Percentiles rank a stretch among this genome's conserved stretches.
Conservation (phyloP, 345 rosid species). For the Citrus inodora region DNA sequence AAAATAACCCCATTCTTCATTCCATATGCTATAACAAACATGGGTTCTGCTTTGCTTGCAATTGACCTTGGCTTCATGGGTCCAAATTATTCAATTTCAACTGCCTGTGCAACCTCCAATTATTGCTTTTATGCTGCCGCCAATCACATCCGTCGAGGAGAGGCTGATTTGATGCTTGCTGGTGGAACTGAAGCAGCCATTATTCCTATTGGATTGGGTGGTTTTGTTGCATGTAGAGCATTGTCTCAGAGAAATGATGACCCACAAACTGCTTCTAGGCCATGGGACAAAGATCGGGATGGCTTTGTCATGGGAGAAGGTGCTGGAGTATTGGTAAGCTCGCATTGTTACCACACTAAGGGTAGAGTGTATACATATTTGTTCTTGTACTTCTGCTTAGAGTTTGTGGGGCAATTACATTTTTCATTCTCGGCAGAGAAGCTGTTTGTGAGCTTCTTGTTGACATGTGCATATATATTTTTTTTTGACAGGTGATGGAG, state of each 20-base stretch:
- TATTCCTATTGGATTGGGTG: conserved; percentile 94
- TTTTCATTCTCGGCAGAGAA: not conserved
- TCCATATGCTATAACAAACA: conserved; percentile 91
- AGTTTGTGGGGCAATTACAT: not conserved
- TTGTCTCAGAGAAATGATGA: conserved; percentile 98
- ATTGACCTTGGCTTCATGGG: conserved; percentile 99
- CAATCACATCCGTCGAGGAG: conserved; percentile 96
- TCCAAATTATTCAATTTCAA: conserved; percentile 96
- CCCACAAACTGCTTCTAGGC: conserved; percentile 96
- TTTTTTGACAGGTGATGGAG: conserved; percentile 74
- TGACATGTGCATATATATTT: not conserved
- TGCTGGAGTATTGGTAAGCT: conserved; percentile 90
- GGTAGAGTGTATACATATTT: not conserved
- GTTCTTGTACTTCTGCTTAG: not conserved
- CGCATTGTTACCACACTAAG: not conserved
- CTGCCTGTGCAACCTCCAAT: conserved; percentile 97
- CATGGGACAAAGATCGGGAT: conserved; percentile 94
- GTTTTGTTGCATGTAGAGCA: conserved; percentile 97
- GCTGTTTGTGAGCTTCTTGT: conserved; percentile 3
- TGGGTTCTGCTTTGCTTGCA: conserved; percentile 92
- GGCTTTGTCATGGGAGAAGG: conserved; percentile 99
- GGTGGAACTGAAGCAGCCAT: conserved; percentile 99
- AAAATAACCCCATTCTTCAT: conserved; percentile 88
- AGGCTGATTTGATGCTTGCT: conserved; percentile 98
- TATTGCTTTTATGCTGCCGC: conserved; percentile 99